Conservation (phyloP, 2,329 filamentous ascomycete genomes). For the Zymoseptoria brevis region DNA sequence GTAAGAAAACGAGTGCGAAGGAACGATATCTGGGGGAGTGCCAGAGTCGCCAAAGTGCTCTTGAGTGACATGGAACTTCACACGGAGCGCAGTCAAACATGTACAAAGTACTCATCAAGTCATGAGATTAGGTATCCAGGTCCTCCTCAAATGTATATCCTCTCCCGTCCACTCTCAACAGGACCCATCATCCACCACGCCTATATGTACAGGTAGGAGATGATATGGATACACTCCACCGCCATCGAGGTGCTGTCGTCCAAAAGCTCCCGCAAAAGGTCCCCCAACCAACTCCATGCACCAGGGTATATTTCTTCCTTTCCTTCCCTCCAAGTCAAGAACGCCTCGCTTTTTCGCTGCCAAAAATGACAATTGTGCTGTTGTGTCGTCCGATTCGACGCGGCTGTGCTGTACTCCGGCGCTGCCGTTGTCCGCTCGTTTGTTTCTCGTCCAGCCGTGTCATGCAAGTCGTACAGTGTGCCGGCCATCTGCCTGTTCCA, state of each 20-base stretch:
- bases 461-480: background rate
- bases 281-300: background rate
- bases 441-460: background rate
- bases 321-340: background rate
- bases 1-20: no score
- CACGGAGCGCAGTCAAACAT: no score
- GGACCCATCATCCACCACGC: no score
- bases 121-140: no score
- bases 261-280: background rate
- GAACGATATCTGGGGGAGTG: no score
- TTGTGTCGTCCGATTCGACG: background rate
- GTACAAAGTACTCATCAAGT: no score
- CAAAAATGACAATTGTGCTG: background rate
- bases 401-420: background rate
- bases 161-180: no score
- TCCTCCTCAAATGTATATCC: no score
- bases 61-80: no score
- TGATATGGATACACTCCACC: background rate
- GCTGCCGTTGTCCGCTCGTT: background rate
- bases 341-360: background rate
- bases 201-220: background rate
- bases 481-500: background rate
- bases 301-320: background rate
- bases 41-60: no score
- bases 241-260: background rate